Conservation (phyloP, 805 yeast genomes). For the Kodamaea fukazawae region DNA sequence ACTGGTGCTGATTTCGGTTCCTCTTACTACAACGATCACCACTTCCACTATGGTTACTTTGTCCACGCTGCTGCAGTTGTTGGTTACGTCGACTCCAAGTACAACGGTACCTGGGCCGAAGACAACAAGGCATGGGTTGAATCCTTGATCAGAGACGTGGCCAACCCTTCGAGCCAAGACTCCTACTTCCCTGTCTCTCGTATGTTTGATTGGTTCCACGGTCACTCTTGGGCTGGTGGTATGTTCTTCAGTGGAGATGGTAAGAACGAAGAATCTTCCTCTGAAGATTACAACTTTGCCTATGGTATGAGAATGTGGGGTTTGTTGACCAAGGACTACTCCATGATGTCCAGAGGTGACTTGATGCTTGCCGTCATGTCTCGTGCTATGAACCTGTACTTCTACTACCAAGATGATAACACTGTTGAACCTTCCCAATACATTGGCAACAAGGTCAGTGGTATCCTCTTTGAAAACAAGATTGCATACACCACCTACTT, state of each 20-base stretch:
- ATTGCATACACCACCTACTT: constrained; percentile 23
- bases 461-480: constrained; percentile 24
- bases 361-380: constrained; percentile 22
- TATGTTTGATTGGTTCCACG: constrained; percentile 25
- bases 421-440: constrained; percentile 15
- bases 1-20: constrained; percentile 62
- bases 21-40: constrained; percentile 80
- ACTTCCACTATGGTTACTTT: constrained; percentile 83
- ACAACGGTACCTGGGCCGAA: constrained; percentile 53
- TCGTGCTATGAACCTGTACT: constrained; percentile 21
- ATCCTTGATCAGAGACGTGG: constrained; percentile 24
- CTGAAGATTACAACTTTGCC: constrained; percentile 26
- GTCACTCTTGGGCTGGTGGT: constrained; percentile 29
- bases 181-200: constrained; percentile 22
- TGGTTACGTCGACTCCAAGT: constrained; percentile 57
- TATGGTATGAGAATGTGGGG: constrained; percentile 29
- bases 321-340: constrained; percentile 16
- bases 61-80: constrained; percentile 80
- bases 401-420: constrained; percentile 19
- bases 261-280: constrained; percentile 21
- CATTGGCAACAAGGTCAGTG: constrained; percentile 21
- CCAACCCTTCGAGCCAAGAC: constrained; percentile 21
- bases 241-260: constrained; percentile 20
- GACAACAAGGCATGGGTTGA: constrained; percentile 23
- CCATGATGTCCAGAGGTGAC: constrained; percentile 26